Evolutionary conservation across 768 basidiomycete genomes (phyloP).

Genomic region (Scleroderma bovista): DNA sequence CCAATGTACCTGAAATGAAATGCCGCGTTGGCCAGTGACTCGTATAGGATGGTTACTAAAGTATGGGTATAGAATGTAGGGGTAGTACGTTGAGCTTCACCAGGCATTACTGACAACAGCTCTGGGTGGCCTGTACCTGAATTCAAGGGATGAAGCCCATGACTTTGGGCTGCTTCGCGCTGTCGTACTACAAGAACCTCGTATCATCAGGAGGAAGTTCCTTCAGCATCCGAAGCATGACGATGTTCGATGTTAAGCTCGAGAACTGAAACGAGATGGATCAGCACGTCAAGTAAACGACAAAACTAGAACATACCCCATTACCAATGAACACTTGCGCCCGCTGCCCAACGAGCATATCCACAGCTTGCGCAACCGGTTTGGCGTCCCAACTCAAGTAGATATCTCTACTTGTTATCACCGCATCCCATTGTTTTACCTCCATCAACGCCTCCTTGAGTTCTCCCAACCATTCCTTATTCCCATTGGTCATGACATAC

Average conservation of each 20-base stretch:
- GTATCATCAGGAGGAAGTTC: conserved; percentile 32
- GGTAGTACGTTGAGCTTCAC: background rate
- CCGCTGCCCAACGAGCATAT: conserved; percentile 62
- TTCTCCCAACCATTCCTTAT: conserved; percentile 42
- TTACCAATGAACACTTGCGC: conserved; percentile 68
- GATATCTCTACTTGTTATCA: conserved; percentile 53
- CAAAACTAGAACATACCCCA: conserved; percentile 45
- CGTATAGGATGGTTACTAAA: too few species aligned
- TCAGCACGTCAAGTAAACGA: too few species aligned
- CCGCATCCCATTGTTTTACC: conserved; percentile 40
- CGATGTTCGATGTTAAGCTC: conserved; percentile 43
- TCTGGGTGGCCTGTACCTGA: too few species aligned
- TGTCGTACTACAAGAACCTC: conserved; percentile 34
- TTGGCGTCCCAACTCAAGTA: conserved; percentile 48
- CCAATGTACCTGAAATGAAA: too few species aligned
- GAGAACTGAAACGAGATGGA: background rate
- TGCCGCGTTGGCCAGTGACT: too few species aligned
- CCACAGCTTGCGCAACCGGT: conserved; percentile 52
- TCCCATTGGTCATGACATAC: conserved; percentile 64
- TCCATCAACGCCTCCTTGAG: conserved; percentile 36
- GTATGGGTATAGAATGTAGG: background rate
- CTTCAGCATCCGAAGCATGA: conserved; percentile 38
- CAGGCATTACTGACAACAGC: too few species aligned
- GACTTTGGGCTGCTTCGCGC: too few species aligned
- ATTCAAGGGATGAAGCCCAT: too few species aligned